Base-by-base conservation (phyloP, 768 basidiomycete species). In the Xerocomus brunneocitrinus region DNA sequence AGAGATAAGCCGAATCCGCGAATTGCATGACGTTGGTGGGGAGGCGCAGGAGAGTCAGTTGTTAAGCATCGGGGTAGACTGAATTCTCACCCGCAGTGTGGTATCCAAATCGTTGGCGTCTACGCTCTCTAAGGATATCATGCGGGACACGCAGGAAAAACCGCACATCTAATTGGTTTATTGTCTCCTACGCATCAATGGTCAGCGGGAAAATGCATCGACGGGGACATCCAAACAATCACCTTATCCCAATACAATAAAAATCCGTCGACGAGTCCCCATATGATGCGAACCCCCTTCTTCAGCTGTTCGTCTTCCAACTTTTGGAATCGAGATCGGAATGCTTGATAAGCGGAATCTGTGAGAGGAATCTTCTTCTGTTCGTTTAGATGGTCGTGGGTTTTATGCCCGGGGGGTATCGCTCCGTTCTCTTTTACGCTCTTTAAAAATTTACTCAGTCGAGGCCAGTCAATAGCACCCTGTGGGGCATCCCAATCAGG, bases 401-500 rank as follows among this genome's bases (percentile, higher is more conserved):
- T 89, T 54, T 72, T 67, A 71, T 97, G 91, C 38, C 81, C 81
- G 0, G 72, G 71, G 2, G 91, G 90, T 36, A 93, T 81, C 36
- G 66, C 64, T 22, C 91, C 95, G 0, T 79, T 82, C 48, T 71
- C 58, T 67, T 88, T 87, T 48, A 95, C 76, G 34, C 75, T 69
- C 24, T 70, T 68, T 5, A 98, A 73, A 50, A 90, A 85, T 0
- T 65, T 60, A 35, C 85, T 73, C 55, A 98, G 74, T 54, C 84
- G 80, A 9, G 81, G 78, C 94, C 95, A 98, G 19, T 81, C 75
- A 51, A 98, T 91, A 12, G 94, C 95, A 1, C 91, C 91, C 6
- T 81, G 74, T 0, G 95, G 82, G 25, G 84, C 79, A 66, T 99
- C 97, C 97, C 97, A 99, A 68, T 99, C 97, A 68, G 90, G 89